A percentile compares a stretch with the other conserved stretches of the same genome.
Conservation (phyloP, 108 stramenopile species). For the Nitzschia sp. region DNA sequence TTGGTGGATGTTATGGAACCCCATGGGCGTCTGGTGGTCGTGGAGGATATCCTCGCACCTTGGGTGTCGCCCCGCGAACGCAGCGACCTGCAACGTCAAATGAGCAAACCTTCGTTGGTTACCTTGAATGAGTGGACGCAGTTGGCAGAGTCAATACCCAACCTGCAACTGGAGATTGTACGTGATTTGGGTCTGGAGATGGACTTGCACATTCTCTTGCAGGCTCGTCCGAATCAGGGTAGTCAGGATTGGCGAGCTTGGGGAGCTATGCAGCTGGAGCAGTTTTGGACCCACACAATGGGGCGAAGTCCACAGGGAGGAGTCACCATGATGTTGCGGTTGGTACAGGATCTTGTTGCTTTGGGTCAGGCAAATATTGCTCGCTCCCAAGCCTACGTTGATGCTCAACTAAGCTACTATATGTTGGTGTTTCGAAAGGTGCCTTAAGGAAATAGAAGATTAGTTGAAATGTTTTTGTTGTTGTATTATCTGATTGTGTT, state of each 20-base stretch:
- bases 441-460: too few species aligned
- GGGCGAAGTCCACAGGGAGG: not conserved
- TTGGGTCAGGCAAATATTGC: not conserved
- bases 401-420: conserved; percentile 8
- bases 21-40: conserved; percentile 32
- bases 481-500: too few species aligned
- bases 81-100: not conserved
- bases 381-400: conserved; percentile 4
- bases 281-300: not conserved
- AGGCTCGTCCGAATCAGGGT: too few species aligned
- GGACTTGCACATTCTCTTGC: conserved; percentile 7
- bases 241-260: conserved; percentile 3
- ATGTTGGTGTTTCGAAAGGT: not conserved
- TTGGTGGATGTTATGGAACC: conserved; percentile 27
- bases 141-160: not conserved
- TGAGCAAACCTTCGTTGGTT: conserved; percentile 16
- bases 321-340: not conserved
- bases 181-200: conserved; percentile 29
- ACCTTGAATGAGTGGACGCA: conserved; percentile 25
- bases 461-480: too few species aligned
- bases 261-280: not conserved
- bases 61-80: conserved; percentile 1
- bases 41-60: conserved; percentile 36
- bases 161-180: not conserved
- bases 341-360: conserved; percentile 2